These are phyloP conservation scores for Podaxis pistillaris DNA, from an alignment of 768 basidiomycete genomes.

Conservation along the genomic window DNA sequence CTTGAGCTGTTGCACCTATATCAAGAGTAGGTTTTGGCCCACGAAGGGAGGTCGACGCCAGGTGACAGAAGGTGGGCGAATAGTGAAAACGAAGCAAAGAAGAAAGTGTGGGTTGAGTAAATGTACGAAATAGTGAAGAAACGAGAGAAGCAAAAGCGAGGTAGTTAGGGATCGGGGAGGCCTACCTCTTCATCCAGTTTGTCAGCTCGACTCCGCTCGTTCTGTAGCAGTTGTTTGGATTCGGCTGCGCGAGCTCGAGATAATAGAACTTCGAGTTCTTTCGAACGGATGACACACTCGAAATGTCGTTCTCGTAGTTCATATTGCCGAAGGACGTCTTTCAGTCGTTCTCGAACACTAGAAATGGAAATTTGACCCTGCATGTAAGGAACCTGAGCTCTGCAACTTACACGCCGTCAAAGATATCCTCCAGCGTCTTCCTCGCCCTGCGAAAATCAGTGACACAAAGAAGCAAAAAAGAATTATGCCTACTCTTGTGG, in stretches of 20 bases:
- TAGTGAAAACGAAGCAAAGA: not conserved
- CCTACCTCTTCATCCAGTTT: conserved; percentile 75
- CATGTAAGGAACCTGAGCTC: conserved; percentile 2
- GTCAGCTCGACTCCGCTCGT: conserved; percentile 66
- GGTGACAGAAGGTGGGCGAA: not conserved
- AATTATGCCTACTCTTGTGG: conserved; percentile 60
- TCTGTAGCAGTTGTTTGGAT: conserved; percentile 79
- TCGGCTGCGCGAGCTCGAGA: conserved; percentile 87
- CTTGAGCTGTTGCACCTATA: conserved; percentile 63
- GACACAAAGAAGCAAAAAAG: not conserved
- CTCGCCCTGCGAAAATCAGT: conserved; percentile 49
- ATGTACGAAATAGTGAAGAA: conserved; percentile 6
- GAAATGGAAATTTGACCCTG: conserved; percentile 1
- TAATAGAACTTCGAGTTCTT: conserved; percentile 85
- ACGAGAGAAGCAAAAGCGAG: conserved; percentile 6
- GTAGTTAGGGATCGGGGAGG: conserved; percentile 20
- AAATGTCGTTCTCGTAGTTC: conserved; percentile 91
- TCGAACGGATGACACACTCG: conserved; percentile 88
- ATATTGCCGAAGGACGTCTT: conserved; percentile 84
- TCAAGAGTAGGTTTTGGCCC: not conserved
- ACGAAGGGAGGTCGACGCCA: not conserved
- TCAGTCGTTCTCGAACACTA: conserved; percentile 83
- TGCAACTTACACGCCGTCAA: conserved; percentile 74
- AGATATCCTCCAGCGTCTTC: conserved; percentile 77
- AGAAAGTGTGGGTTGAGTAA: not conserved